Evolutionary conservation across 352 stramenopile species (phyloP).

Genomic region (Globisporangium acanthophoron): DNA sequence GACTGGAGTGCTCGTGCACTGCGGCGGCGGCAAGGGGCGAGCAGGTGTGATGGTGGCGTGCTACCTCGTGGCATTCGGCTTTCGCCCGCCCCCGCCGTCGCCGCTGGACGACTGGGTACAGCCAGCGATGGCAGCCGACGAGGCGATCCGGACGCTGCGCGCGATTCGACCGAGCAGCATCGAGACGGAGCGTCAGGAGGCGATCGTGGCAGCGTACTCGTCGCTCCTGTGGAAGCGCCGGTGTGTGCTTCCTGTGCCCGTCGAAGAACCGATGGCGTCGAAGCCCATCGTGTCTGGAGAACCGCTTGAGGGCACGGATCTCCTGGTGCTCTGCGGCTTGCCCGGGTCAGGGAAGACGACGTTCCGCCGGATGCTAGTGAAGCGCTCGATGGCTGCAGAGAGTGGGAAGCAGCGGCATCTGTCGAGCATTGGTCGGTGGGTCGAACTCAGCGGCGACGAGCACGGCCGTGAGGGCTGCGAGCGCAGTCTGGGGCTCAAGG

Average conservation of each 20-base stretch:
- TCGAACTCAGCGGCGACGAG: constrained; percentile 49
- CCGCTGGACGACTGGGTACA: constrained; percentile 23
- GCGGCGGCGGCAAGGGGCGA: constrained; percentile 56
- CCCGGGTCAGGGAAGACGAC: constrained; percentile 57
- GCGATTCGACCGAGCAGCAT: constrained; percentile 45
- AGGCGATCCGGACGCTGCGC: constrained; percentile 38
- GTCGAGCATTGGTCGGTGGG: constrained; percentile 19
- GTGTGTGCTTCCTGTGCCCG: constrained; percentile 20
- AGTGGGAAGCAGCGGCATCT: constrained; percentile 6
- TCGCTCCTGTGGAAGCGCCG: constrained; percentile 56
- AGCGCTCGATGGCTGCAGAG: constrained; percentile 19
- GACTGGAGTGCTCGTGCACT: constrained; percentile 44
- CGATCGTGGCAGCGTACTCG: constrained; percentile 35
- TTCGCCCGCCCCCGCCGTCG: constrained; percentile 19
- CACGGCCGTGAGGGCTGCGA: constrained; percentile 32
- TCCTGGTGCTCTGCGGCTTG: constrained; percentile 53
- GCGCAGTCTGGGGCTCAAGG: constrained; percentile 20
- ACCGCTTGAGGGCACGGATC: constrained; percentile 27
- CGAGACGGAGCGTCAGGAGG: constrained; percentile 50
- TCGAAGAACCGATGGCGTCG: constrained; percentile 28
- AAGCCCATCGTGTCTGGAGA: constrained; percentile 25
- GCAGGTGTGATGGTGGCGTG: constrained; percentile 60
- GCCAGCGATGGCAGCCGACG: constrained; percentile 34
- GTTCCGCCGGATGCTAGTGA: constrained; percentile 43
- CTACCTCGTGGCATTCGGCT: constrained; percentile 60